Conservation (phyloP, 2,329 filamentous ascomycete genomes). For the Aureobasidium sp. region DNA sequence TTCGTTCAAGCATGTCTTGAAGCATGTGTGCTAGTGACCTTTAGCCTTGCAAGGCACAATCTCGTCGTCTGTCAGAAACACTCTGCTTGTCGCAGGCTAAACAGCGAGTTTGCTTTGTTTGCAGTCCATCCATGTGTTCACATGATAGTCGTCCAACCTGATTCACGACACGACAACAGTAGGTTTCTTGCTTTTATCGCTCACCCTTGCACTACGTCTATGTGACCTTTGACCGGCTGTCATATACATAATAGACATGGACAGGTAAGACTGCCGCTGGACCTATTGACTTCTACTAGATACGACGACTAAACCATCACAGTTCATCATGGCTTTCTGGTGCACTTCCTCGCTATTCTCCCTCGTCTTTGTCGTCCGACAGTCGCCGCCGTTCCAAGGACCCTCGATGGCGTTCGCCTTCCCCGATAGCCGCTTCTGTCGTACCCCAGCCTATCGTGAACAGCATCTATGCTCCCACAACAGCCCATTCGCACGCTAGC, state of each 20-base stretch:
- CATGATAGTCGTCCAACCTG: constrained; percentile 2
- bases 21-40: background rate
- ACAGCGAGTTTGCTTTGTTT: constrained; percentile 5
- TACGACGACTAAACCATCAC: background rate
- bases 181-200: background rate
- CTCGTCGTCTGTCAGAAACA: background rate
- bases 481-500: background rate
- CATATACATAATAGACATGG: background rate
- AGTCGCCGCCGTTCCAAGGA: constrained; percentile 16
- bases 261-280: background rate
- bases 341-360: constrained; percentile 10
- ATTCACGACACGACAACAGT: background rate
- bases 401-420: constrained; percentile 29
- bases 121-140: constrained; percentile 12
- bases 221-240: background rate
- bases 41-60: background rate
- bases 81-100: background rate
- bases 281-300: background rate
- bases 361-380: constrained; percentile 8
- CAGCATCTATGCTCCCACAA: constrained; percentile 23
- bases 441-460: constrained; percentile 31
- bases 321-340: constrained; percentile 17
- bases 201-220: background rate
- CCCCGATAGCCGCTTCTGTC: constrained; percentile 28
- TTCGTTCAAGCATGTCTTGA: background rate